A percentile compares a stretch with the other conserved stretches of the same genome.
Conservation (phyloP, 192 early-diverging fungal genomes). For the Entrophospora sp. region DNA sequence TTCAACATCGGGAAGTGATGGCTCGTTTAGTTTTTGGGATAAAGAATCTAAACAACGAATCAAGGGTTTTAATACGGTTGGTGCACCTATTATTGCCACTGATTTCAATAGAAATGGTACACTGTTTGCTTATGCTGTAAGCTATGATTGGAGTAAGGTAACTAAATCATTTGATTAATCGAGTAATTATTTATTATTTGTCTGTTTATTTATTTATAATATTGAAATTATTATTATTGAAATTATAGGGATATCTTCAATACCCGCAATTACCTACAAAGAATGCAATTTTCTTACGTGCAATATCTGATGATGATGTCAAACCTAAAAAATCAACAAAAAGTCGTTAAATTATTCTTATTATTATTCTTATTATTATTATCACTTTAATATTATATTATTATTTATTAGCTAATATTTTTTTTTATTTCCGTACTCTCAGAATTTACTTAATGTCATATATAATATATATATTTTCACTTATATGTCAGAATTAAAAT, state of each 20-base stretch:
- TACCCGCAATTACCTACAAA: not conserved
- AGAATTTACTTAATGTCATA: too few species aligned
- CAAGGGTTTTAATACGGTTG: conserved; percentile 61
- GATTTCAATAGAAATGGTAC: conserved; percentile 73
- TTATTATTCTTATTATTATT: too few species aligned
- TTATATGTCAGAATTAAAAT: too few species aligned
- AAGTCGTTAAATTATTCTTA: too few species aligned
- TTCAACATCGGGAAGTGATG: conserved; percentile 77
- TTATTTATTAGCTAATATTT: too few species aligned
- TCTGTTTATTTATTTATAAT: too few species aligned
- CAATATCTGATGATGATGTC: not conserved
- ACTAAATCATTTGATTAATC: not conserved
- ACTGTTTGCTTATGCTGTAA: conserved; percentile 84
- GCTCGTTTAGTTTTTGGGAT: conserved; percentile 72
- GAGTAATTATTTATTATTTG: too few species aligned
- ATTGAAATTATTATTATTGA: not conserved
- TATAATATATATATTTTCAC: too few species aligned
- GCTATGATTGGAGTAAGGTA: conserved; percentile 81
- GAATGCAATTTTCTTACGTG: not conserved
- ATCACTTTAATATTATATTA: too few species aligned
- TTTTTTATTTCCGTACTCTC: too few species aligned
- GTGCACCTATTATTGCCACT: conserved; percentile 55
- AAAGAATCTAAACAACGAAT: conserved; percentile 77
- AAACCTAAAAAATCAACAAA: not conserved
- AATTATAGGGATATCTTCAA: not conserved